Percentiles rank a stretch among this genome's conserved stretches.
These are phyloP conservation scores for Platanthera zijinensis DNA, from an alignment of 106 monocot species.

Conservation along the genomic window DNA sequence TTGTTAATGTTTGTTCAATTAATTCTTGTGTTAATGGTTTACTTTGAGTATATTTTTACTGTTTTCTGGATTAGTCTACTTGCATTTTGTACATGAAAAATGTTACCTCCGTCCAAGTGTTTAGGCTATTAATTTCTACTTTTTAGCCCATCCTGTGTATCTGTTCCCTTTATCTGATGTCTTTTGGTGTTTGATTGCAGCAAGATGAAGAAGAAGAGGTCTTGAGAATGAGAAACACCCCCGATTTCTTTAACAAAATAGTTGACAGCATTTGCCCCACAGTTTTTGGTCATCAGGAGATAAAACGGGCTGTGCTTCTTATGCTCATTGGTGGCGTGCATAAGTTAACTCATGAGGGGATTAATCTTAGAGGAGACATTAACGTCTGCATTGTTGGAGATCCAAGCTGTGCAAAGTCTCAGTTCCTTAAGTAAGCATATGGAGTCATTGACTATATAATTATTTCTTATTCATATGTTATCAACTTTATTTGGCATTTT, in stretches of 20 bases:
- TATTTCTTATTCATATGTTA: not conserved
- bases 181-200: slow-evolving; percentile 30
- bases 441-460: not conserved
- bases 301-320: slow-evolving; percentile 84
- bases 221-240: slow-evolving; percentile 65
- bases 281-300: slow-evolving; percentile 97
- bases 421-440: slow-evolving; percentile 82
- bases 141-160: not conserved
- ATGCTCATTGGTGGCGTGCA: slow-evolving; percentile 97
- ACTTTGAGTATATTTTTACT: too few species aligned
- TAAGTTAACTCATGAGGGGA: slow-evolving; percentile 94
- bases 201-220: slow-evolving; percentile 87
- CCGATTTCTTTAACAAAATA: slow-evolving; percentile 94
- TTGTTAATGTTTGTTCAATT: too few species aligned
- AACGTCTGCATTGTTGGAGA: slow-evolving; percentile 99
- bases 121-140: not conserved
- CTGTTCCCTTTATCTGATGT: slow-evolving; percentile 5
- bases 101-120: not conserved
- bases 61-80: not conserved
- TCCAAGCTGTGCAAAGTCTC: slow-evolving; percentile 98
- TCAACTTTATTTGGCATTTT: not conserved
- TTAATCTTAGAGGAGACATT: slow-evolving; percentile 95
- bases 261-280: slow-evolving; percentile 96
- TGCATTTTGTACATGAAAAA: not conserved
- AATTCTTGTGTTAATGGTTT: too few species aligned